A percentile compares a stretch with the other conserved stretches of the same genome.
Conservation (phyloP, 805 yeast species). For the Candida pseudoglaebosa region DNA sequence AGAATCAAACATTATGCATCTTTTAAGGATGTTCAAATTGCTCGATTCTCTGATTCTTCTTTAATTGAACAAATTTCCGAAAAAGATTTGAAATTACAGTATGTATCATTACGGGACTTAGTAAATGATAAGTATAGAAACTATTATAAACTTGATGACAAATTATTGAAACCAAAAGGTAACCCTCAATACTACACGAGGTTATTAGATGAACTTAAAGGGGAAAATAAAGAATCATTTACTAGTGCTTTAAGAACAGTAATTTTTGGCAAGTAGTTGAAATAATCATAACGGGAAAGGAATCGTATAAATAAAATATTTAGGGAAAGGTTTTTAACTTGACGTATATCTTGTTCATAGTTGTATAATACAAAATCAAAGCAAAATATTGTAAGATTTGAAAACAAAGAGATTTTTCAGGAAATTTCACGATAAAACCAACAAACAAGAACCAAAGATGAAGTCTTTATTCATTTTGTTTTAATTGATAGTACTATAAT, state of each 20-base stretch:
- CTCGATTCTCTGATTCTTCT: slow-evolving; percentile 33
- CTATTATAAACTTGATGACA: slow-evolving; percentile 62
- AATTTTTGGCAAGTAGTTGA: slow-evolving; percentile 58
- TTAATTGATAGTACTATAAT: no score
- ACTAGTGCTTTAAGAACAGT: slow-evolving; percentile 69
- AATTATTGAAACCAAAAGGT: slow-evolving; percentile 75
- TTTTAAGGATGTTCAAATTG: slow-evolving; percentile 62
- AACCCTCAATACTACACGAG: slow-evolving; percentile 76
- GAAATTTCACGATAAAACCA: no score
- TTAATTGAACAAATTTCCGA: slow-evolving; percentile 41
- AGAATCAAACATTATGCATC: slow-evolving; percentile 65
- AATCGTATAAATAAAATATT: background rate
- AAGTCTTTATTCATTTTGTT: no score
- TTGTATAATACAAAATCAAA: background rate
- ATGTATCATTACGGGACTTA: slow-evolving; percentile 52
- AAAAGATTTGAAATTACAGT: slow-evolving; percentile 55
- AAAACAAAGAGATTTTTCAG: background rate
- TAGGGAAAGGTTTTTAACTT: no score
- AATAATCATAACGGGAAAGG: no score
- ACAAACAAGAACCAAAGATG: no score
- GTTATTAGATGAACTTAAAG: slow-evolving; percentile 64
- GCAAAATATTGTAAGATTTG: no score
- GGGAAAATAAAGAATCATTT: slow-evolving; percentile 65
- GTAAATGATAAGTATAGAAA: slow-evolving; percentile 58
- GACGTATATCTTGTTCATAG: background rate